Base-by-base conservation (phyloP, 768 basidiomycete species). In the Rhizopogon vesiculosus region DNA sequence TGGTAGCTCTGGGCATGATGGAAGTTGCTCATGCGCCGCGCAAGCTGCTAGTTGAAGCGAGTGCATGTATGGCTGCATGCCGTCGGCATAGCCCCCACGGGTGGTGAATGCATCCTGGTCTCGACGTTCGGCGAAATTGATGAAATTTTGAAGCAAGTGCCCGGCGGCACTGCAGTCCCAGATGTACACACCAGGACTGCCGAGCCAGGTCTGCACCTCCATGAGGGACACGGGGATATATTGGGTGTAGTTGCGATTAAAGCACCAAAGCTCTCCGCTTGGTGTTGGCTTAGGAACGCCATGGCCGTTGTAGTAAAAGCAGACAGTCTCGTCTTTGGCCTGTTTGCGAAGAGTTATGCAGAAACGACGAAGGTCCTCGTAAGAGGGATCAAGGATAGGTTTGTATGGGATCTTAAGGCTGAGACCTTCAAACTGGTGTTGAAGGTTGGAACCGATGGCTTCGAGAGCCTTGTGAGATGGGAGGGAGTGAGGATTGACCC, bases 131-230 rank as follows among this genome's bases (percentile, higher is more conserved):
- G 91, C 90, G 60, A 88, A 87, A 45, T 73, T 76, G 66, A 89
- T 91, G 71, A 96, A 97, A 71, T 97, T 98, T 52, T 82, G 80
- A 31, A 98, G 75, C 42, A 98, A 84, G 71, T 98, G 85, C 1
- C 97, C 97, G 2, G 97, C 96, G n/a, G 92, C 91, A 2, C 93
- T 95, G 69, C 95, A 98, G 67, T 99, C 97, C 97, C 97, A 99
- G 53, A 99, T 92, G 69, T 95, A 98, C 29, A 98, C 92, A 31
- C 91, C 92, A 1, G 97, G 97, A 1, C 93, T 91, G 6, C 93
- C 93, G 4, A 98, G 75, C 93, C 94, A 98, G 18, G 77, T 82
- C 68, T 98, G 95, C 15, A 99, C 78, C 62, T 99, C 97, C 69
- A 88, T 88, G 42, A 99, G 76, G 16, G 93, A 94, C 10, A 98